Conservation (phyloP, 2,329 filamentous ascomycete genomes). For the Botrytis byssoidea region DNA sequence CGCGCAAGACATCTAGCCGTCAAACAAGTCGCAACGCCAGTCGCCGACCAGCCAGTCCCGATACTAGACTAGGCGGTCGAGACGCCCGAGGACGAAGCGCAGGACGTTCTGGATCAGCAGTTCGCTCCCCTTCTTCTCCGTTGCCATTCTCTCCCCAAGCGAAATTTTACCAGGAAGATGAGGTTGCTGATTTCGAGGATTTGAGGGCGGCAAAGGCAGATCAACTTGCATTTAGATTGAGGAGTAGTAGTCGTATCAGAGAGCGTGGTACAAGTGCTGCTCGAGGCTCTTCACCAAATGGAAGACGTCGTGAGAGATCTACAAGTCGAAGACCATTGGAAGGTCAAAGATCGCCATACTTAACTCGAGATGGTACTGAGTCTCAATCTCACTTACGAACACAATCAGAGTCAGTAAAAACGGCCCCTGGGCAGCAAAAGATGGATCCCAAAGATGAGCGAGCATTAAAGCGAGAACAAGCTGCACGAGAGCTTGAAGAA, state of each 20-base stretch:
- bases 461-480: constrained; percentile 67
- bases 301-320: constrained; percentile 38
- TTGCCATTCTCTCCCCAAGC: constrained; percentile 67
- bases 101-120: constrained; percentile 55
- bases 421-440: constrained; percentile 41
- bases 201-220: constrained; percentile 52
- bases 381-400: constrained; percentile 39
- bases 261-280: constrained; percentile 38
- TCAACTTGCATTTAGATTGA: constrained; percentile 56
- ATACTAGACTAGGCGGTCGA: constrained; percentile 33
- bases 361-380: constrained; percentile 27
- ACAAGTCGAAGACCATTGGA: constrained; percentile 33
- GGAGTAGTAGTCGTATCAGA: constrained; percentile 48
- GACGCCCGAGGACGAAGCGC: constrained; percentile 61
- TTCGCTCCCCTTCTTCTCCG: constrained; percentile 77
- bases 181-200: constrained; percentile 66
- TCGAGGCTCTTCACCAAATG: constrained; percentile 36
- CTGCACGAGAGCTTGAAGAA: constrained; percentile 84
- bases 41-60: constrained; percentile 40
- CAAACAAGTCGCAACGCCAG: constrained; percentile 43
- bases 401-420: constrained; percentile 39
- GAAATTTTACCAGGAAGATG: constrained; percentile 50
- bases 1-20: constrained; percentile 37
- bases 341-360: constrained; percentile 26
- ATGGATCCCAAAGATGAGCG: constrained; percentile 59